A percentile compares a stretch with the other conserved stretches of the same genome.
Evolutionary conservation across 2,329 filamentous ascomycete species (phyloP).

Genomic region (Colletotrichum endophyticum): DNA sequence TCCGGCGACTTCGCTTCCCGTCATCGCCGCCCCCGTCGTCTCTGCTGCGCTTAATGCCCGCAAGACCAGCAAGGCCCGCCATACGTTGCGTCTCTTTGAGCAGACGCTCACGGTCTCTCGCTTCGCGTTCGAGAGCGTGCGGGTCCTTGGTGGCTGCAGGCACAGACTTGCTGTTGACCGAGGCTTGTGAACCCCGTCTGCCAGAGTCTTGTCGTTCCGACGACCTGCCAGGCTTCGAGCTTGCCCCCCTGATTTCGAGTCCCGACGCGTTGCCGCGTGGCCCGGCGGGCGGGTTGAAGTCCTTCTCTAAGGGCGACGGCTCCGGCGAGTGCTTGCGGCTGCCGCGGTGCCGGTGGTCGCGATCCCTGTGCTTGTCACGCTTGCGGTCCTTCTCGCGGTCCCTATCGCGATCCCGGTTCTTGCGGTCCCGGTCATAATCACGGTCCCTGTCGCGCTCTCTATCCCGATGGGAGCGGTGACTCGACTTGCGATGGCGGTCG

Average conservation of each 20-base stretch:
- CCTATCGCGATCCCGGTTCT: slow-evolving; percentile 37
- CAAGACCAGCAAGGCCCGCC: slow-evolving; percentile 54
- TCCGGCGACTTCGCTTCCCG: slow-evolving; percentile 44
- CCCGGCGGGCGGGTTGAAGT: slow-evolving; percentile 47
- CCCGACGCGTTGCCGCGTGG: slow-evolving; percentile 33
- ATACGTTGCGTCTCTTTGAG: slow-evolving; percentile 73
- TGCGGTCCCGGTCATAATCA: slow-evolving; percentile 40
- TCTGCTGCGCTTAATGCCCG: slow-evolving; percentile 55
- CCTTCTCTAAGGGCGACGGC: slow-evolving; percentile 38
- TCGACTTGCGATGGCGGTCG: slow-evolving; percentile 44
- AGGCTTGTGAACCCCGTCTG: slow-evolving; percentile 41
- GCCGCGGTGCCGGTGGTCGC: slow-evolving; percentile 41
- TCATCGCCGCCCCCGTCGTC: slow-evolving; percentile 41
- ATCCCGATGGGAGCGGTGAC: slow-evolving; percentile 49
- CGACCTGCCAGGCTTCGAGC: slow-evolving; percentile 25
- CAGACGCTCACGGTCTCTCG: slow-evolving; percentile 68
- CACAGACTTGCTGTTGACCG: slow-evolving; percentile 26
- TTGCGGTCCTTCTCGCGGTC: slow-evolving; percentile 36
- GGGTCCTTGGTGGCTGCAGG: slow-evolving; percentile 49
- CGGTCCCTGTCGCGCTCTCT: slow-evolving; percentile 41
- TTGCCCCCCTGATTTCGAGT: slow-evolving; percentile 43
- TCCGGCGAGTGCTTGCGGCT: slow-evolving; percentile 32
- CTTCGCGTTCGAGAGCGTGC: slow-evolving; percentile 74
- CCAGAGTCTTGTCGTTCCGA: slow-evolving; percentile 27
- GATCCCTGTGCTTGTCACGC: slow-evolving; percentile 42